Conservation (phyloP, 208 protist species). For the Naegleria fowleri region DNA sequence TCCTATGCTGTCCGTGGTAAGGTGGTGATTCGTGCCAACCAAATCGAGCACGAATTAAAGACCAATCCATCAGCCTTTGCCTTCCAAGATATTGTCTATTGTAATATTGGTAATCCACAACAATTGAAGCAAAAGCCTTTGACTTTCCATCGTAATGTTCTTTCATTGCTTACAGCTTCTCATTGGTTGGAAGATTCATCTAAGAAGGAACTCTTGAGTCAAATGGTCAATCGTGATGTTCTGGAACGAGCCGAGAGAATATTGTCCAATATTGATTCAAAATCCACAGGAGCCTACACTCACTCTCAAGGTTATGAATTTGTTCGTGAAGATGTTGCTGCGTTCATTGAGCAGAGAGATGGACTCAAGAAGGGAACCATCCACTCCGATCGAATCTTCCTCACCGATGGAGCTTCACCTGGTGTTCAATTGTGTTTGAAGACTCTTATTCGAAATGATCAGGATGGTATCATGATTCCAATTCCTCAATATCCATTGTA, state of each 20-base stretch:
- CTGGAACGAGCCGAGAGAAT: constrained; percentile 73
- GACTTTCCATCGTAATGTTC: constrained; percentile 71
- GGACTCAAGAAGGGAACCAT: constrained; percentile 55
- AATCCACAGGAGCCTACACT: constrained; percentile 87
- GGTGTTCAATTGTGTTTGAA: constrained; percentile 79
- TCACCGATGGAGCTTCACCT: constrained; percentile 92
- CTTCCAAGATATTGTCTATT: constrained; percentile 84
- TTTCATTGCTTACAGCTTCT: constrained; percentile 64
- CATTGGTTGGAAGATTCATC: constrained; percentile 57
- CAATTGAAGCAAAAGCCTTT: constrained; percentile 87
- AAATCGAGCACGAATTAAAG: constrained; percentile 62
- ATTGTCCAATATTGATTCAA: constrained; percentile 50
- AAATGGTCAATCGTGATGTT: constrained; percentile 74
- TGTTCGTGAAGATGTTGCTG: constrained; percentile 76
- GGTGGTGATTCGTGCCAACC: constrained; percentile 64
- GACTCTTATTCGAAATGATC: constrained; percentile 58
- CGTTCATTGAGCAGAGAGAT: constrained; percentile 88
- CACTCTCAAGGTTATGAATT: constrained; percentile 80
- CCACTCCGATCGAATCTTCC: constrained; percentile 67
- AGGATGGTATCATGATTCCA: constrained; percentile 86
- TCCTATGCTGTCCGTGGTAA: constrained; percentile 78
- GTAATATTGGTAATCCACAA: constrained; percentile 99
- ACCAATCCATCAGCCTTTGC: constrained; percentile 45
- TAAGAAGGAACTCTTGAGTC: constrained; percentile 33
- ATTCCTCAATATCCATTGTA: constrained; percentile 99